These are phyloP conservation scores for Poa annua DNA, from an alignment of 176 grass and related monocot species.

Conservation along the genomic window DNA sequence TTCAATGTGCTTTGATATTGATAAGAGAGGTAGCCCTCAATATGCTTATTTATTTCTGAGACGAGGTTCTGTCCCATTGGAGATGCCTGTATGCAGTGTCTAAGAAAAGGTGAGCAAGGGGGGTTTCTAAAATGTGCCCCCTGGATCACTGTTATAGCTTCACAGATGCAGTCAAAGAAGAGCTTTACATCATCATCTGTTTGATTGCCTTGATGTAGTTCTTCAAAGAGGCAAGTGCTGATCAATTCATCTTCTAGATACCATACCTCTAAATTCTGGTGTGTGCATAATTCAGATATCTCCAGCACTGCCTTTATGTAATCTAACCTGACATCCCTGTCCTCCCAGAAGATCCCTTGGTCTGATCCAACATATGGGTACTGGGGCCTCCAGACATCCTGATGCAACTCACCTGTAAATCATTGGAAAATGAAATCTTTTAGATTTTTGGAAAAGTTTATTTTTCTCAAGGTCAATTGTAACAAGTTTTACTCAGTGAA, in stretches of 20 bases:
- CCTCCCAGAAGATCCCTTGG: constrained; percentile 44
- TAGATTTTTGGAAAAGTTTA: not conserved
- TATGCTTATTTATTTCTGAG: constrained; percentile 50
- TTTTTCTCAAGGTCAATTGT: constrained; percentile 19
- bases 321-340: constrained; percentile 43
- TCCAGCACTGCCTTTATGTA: constrained; percentile 61
- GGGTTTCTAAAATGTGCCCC: constrained; percentile 41
- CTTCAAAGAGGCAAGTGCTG: constrained; percentile 60
- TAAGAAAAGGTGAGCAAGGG: constrained; percentile 46
- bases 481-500: constrained; percentile 14
- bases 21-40: constrained; percentile 46
- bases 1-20: constrained; percentile 51
- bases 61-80: constrained; percentile 51
- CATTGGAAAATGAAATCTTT: constrained; percentile 34
- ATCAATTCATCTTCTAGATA: constrained; percentile 62
- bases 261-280: constrained; percentile 53
- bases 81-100: constrained; percentile 34
- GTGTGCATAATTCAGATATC: constrained; percentile 51
- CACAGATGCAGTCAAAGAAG: constrained; percentile 61
- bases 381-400: constrained; percentile 20
- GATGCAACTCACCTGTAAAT: constrained; percentile 43
- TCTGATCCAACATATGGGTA: constrained; percentile 11
- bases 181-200: constrained; percentile 57
- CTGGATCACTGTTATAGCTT: constrained; percentile 59
- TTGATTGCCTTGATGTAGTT: constrained; percentile 42